Conservation (phyloP, 2,329 filamentous ascomycete genomes). For the Paraphaeosphaeria minitans region DNA sequence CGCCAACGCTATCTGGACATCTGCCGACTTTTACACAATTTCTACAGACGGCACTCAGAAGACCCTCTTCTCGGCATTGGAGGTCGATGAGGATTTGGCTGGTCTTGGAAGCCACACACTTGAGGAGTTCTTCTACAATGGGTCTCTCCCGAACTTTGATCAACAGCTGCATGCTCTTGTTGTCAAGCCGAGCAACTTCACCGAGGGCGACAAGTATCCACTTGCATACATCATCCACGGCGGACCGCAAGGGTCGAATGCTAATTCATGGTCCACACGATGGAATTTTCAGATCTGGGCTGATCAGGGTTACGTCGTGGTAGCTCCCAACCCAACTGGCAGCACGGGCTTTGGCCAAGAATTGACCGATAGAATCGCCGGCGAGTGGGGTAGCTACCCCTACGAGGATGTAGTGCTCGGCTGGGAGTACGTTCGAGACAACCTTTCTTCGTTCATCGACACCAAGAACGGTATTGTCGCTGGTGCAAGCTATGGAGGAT, state of each 20-base stretch:
- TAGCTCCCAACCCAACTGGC: slow-evolving; percentile 82
- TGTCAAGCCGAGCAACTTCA: slow-evolving; percentile 67
- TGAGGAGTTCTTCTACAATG: slow-evolving; percentile 73
- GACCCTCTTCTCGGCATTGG: slow-evolving; percentile 63
- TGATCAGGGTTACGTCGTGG: slow-evolving; percentile 83
- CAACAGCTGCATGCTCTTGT: slow-evolving; percentile 72
- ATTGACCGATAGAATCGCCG: slow-evolving; percentile 74
- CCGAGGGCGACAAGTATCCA: slow-evolving; percentile 74
- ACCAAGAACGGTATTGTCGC: slow-evolving; percentile 72
- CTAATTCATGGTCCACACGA: slow-evolving; percentile 75
- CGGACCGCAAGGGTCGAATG: slow-evolving; percentile 77
- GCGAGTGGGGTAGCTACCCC: slow-evolving; percentile 84
- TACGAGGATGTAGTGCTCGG: slow-evolving; percentile 82
- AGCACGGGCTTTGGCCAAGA: slow-evolving; percentile 83
- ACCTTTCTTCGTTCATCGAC: slow-evolving; percentile 69
- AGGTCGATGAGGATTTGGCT: slow-evolving; percentile 67
- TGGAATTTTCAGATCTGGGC: slow-evolving; percentile 89
- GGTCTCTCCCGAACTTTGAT: slow-evolving; percentile 57
- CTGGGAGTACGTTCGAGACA: slow-evolving; percentile 73
- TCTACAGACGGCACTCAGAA: slow-evolving; percentile 41
- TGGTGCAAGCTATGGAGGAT: slow-evolving; percentile 61
- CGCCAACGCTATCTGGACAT: slow-evolving; percentile 40
- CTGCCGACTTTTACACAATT: slow-evolving; percentile 38
- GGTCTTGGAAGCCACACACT: slow-evolving; percentile 68
- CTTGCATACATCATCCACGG: slow-evolving; percentile 81